Evolutionary conservation across 148 eudicot genomes (phyloP), one percentile per base, ranked within the genome.

Genomic region (Simmondsia chinensis): DNA sequence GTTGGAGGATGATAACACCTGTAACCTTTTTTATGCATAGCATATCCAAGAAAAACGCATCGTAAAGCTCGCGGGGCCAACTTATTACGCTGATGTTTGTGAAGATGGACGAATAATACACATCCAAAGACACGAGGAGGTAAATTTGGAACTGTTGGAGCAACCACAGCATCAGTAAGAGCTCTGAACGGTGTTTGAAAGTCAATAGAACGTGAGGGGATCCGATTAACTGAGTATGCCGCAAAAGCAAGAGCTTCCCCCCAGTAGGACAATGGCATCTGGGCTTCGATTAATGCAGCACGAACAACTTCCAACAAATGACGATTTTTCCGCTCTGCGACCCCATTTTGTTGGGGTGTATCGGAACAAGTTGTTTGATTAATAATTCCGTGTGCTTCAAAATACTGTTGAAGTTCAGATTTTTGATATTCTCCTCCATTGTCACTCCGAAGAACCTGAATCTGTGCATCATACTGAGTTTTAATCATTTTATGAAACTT

Each of bases 281-380:
- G 6, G 10, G 36, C 9, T 9, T 33, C 36, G 12, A 33, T 4
- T 14, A 33, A 8, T 8, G 12, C 12, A 20, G 47, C 47, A 1
- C 18, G 1, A 8, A 31, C 7, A 3, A 12, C 26, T 25, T 43
- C 47, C 5, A 43, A 20, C 0, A 43, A n/a, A 13, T 3, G 0
- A 2, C 47, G 18, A 20, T 43, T 43, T 22, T 43, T 43, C 0
- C 47, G 17, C 9, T 43, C 47, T 1, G 47, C 47, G 3, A 25
- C 19, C 5, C 30, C 47, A 42, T 41, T 37, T 37, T 37, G 41
- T 13, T 37, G 41, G 4, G 41, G 41, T 10, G 41, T 37, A 17
- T 37, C 9, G 6, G 41, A 20, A 16, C 41, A 37, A 16, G 18
- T 13, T 5, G 41, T 37, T 37, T 37, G 41, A 9, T 37, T 18